Evolutionary conservation across 78 protist species (phyloP).

Genomic region (Dictyostelium intermedium): DNA sequence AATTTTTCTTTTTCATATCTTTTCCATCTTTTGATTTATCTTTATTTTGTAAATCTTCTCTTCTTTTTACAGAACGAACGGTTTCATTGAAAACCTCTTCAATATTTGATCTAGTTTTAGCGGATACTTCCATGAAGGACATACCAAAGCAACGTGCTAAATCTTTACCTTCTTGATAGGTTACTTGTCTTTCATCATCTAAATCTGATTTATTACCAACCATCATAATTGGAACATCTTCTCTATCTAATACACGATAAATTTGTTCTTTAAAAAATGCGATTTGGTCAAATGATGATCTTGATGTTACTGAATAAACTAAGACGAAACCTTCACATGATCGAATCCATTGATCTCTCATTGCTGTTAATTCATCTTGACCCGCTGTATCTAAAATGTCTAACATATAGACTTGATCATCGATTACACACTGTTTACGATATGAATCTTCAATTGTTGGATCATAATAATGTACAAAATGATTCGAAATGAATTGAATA

Average conservation of each 20-base stretch:
- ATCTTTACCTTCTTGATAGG: slow-evolving; percentile 85
- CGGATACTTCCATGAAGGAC: slow-evolving; percentile 87
- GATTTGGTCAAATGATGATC: slow-evolving; percentile 94
- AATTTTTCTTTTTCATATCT: neutral
- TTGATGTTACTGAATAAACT: slow-evolving; percentile 96
- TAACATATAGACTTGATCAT: slow-evolving; percentile 63
- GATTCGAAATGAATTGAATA: slow-evolving; percentile 32
- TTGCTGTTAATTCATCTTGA: slow-evolving; percentile 98
- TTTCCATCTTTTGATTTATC: neutral
- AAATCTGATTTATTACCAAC: slow-evolving; percentile 99
- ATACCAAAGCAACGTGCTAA: slow-evolving; percentile 76
- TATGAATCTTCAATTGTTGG: slow-evolving; percentile 98
- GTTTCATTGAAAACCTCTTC: slow-evolving; percentile 81
- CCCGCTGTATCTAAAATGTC: slow-evolving; percentile 93
- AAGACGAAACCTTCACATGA: slow-evolving; percentile 99
- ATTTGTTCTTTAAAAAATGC: slow-evolving; percentile 86
- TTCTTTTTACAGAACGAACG: slow-evolving; percentile 42
- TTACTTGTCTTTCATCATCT: slow-evolving; percentile 67
- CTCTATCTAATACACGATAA: slow-evolving; percentile 91
- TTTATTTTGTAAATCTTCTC: neutral
- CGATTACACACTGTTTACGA: slow-evolving; percentile 90
- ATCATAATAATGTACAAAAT: slow-evolving; percentile 91
- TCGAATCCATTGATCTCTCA: slow-evolving; percentile 93
- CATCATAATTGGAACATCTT: slow-evolving; percentile 95
- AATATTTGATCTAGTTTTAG: slow-evolving; percentile 86